Base-by-base conservation (phyloP, 1,284 basidiomycete species). In the Meira nashicola region DNA sequence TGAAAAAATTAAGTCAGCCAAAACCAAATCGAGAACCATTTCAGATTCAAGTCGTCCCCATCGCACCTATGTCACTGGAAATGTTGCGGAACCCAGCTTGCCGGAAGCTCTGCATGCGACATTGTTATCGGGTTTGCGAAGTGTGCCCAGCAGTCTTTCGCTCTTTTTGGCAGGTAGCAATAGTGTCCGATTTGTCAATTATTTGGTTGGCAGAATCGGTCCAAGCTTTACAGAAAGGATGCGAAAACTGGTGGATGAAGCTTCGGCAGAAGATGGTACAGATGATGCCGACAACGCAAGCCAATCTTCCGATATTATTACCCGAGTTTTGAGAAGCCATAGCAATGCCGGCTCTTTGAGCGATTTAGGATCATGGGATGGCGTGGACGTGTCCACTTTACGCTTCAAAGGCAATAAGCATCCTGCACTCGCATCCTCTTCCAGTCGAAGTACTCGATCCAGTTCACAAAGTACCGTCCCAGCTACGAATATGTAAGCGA, bases 81-180 rank as follows among this genome's bases (percentile, higher is more conserved):
- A 41, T 38, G 50, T 53, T 14, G 50, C 17, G 5, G 50, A 53
- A 28, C 50, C 50, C 8, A n/a, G 21, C 11, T 25, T 53, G 19
- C 50, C 37, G 17, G 50, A 53, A 41, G 50, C 50, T 14, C 37
- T 53, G 14, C 50, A 53, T 23, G 37, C 50, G n/a, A 53, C 50
- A 23, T 5, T 53, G 11, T 39, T 38, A 33, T 39, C 50, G 12
- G 28, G 37, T 39, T 38, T 53, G 19, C 12, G 14, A 14, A 17
- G n/a, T 14, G 50, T 53, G 2, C 50, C 50, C 6, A 48, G 46
- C 25, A 23, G 46, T 17, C 23, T 48, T 12, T 48, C 46, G 5
- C 17, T 48, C 23, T 25, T 48, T 12, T 23, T 48, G 46, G 46
- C 46, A n/a, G 46, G 46, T 7, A 48, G 46, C 25, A n/a, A 23